These are phyloP conservation scores for Phytophthora chlamydospora DNA, from an alignment of 352 stramenopile genomes.

Conservation along the genomic window DNA sequence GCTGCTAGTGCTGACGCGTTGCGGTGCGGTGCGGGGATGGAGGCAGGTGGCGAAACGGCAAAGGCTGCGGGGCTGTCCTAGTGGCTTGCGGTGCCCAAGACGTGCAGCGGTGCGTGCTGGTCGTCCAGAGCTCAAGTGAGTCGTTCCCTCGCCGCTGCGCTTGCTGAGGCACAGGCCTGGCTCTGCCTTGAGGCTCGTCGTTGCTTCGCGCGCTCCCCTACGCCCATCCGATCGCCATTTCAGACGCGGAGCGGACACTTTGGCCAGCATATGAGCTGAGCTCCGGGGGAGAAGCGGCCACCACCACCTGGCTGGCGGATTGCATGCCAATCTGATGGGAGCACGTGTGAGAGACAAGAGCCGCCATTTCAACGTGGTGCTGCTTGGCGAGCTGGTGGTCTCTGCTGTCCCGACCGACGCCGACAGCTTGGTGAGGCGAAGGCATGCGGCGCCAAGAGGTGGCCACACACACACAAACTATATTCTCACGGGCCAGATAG, in stretches of 20 bases:
- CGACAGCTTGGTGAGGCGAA: slow-evolving; percentile 14
- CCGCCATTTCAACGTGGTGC: not conserved
- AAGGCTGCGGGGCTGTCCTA: slow-evolving; percentile 34
- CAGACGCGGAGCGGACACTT: slow-evolving; percentile 16
- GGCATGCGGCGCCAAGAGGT: slow-evolving; percentile 16
- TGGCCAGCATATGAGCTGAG: slow-evolving; percentile 21
- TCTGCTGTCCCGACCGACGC: slow-evolving; percentile 11
- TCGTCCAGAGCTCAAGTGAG: slow-evolving; percentile 41
- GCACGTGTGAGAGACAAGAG: slow-evolving; percentile 25
- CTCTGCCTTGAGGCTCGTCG: slow-evolving; percentile 12
- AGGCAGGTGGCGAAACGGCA: slow-evolving; percentile 9
- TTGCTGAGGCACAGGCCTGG: slow-evolving; percentile 3
- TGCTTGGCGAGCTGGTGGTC: slow-evolving; percentile 8
- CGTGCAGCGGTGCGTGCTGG: slow-evolving; percentile 19
- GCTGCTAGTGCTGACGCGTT: slow-evolving; percentile 4
- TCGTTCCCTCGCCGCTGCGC: slow-evolving; percentile 10
- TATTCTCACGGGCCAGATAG: too few relatives aligned
- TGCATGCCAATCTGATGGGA: slow-evolving; percentile 43
- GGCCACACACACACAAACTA: not conserved
- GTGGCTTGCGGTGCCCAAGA: slow-evolving; percentile 19
- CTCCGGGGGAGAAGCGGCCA: slow-evolving; percentile 21
- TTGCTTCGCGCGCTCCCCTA: slow-evolving; percentile 20
- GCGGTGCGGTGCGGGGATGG: slow-evolving; percentile 14
- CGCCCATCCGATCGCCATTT: slow-evolving; percentile 35
- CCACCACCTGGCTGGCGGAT: slow-evolving; percentile 4